Percentiles rank a stretch among this genome's conserved stretches.
phyloP scores from a whole-genome alignment of 2,329 filamentous ascomycete genomes.

The Huntiella moniliformis region DNA sequence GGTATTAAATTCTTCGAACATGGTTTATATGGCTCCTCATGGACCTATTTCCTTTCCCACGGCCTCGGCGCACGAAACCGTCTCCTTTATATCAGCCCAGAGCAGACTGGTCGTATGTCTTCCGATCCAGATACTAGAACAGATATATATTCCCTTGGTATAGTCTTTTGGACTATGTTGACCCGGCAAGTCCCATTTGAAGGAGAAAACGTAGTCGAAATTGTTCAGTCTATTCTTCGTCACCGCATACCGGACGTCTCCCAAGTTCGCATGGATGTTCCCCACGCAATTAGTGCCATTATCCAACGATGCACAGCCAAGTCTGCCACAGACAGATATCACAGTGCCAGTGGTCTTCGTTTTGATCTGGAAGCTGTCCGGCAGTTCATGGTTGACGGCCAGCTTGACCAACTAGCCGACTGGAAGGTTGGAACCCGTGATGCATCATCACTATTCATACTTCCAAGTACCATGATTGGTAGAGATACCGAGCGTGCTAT shows the following conservation, averaged over 20 bases:
- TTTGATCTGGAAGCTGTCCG: constrained; percentile 61
- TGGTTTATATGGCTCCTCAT: constrained; percentile 67
- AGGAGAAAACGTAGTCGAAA: constrained; percentile 64
- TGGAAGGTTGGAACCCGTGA: constrained; percentile 70
- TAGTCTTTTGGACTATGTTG: constrained; percentile 73
- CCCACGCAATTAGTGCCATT: constrained; percentile 62
- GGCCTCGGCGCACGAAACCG: constrained; percentile 79
- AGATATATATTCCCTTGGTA: constrained; percentile 81
- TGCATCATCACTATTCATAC: constrained; percentile 78
- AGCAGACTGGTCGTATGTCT: constrained; percentile 84
- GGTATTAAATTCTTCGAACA: constrained; percentile 80
- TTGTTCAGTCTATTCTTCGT: constrained; percentile 75
- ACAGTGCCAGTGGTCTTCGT: constrained; percentile 72
- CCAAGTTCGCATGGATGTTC: constrained; percentile 61
- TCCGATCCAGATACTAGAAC: constrained; percentile 82
- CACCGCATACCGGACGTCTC: constrained; percentile 62
- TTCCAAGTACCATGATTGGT: constrained; percentile 68
- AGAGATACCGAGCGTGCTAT: constrained; percentile 51
- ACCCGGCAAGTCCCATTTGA: constrained; percentile 66
- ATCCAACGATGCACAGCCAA: constrained; percentile 89
- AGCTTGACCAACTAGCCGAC: constrained; percentile 48
- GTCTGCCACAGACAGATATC: constrained; percentile 70
- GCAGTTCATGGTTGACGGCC: constrained; percentile 55
- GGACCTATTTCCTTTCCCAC: constrained; percentile 56
- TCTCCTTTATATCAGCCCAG: constrained; percentile 77